Percentiles rank a stretch among this genome's conserved stretches.
phyloP scores from a whole-genome alignment of 2,329 filamentous ascomycete species.

The Fusarium xyrophilum region DNA sequence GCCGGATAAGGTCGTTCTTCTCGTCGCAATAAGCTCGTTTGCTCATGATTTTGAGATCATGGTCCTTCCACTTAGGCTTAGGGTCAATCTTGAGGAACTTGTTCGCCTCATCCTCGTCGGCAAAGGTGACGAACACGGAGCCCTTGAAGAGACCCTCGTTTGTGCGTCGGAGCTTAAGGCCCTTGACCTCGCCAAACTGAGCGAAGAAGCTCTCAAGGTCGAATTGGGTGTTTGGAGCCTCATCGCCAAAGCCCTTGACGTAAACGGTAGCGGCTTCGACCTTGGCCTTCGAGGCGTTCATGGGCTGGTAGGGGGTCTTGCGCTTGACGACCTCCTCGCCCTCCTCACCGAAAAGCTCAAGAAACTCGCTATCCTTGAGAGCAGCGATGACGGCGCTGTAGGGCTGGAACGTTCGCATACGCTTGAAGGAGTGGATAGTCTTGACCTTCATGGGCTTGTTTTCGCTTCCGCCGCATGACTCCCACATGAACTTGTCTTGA shows the following conservation, averaged over 20 bases:
- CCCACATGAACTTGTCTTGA: slow-evolving; percentile 86
- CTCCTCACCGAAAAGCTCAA: slow-evolving; percentile 77
- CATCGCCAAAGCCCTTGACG: slow-evolving; percentile 90
- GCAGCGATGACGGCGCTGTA: slow-evolving; percentile 84
- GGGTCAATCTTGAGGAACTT: slow-evolving; percentile 82
- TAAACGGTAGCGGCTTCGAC: slow-evolving; percentile 81
- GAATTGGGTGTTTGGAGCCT: slow-evolving; percentile 84
- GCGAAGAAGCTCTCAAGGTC: slow-evolving; percentile 93
- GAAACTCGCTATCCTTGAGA: slow-evolving; percentile 75
- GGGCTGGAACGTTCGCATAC: slow-evolving; percentile 94
- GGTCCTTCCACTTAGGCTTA: slow-evolving; percentile 82
- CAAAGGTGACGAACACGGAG: slow-evolving; percentile 94
- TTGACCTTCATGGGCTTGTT: slow-evolving; percentile 84
- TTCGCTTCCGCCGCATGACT: slow-evolving; percentile 75
- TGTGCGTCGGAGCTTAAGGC: slow-evolving; percentile 84
- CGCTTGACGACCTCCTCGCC: slow-evolving; percentile 76
- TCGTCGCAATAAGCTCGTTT: slow-evolving; percentile 88
- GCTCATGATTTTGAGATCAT: slow-evolving; percentile 80
- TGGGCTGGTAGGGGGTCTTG: slow-evolving; percentile 72
- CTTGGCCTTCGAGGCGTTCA: slow-evolving; percentile 66
- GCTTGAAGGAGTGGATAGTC: slow-evolving; percentile 85
- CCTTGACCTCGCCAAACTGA: slow-evolving; percentile 77
- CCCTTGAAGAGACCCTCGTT: slow-evolving; percentile 85
- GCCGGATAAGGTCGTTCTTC: slow-evolving; percentile 74
- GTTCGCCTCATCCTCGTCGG: slow-evolving; percentile 76